A percentile compares a stretch with the other conserved stretches of the same genome.
These are phyloP conservation scores for Aspergillus pseudoterreus DNA, from an alignment of 2,329 filamentous ascomycete species.

Conservation along the genomic window DNA sequence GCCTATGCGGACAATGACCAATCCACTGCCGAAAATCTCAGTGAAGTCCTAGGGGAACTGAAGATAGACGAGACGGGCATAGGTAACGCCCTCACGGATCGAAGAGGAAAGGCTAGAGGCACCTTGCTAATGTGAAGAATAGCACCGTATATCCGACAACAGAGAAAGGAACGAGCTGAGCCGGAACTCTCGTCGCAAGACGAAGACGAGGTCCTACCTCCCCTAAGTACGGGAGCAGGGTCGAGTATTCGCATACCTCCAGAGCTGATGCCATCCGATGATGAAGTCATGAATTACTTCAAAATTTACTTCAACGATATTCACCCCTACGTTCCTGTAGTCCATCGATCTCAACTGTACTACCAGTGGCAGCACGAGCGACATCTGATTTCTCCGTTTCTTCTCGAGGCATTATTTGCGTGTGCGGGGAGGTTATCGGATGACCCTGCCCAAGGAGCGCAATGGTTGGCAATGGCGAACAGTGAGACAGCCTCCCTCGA, in stretches of 20 bases:
- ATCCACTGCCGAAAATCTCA: conserved; percentile 68
- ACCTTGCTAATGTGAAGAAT: conserved; percentile 9
- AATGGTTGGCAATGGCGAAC: conserved; percentile 87
- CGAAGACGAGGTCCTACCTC: conserved; percentile 69
- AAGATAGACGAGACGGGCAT: conserved; percentile 84
- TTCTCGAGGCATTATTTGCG: conserved; percentile 87
- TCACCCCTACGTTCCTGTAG: conserved; percentile 86
- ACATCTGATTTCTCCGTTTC: conserved; percentile 79
- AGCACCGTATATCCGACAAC: conserved; percentile 81
- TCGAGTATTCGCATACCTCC: conserved; percentile 82
- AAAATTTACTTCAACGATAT: conserved; percentile 86
- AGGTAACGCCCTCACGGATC: conserved; percentile 54
- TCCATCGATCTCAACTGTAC: conserved; percentile 79
- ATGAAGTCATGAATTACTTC: conserved; percentile 78
- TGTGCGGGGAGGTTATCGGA: conserved; percentile 81
- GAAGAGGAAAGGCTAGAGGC: not conserved
- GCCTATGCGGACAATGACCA: conserved; percentile 59
- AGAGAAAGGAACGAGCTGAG: conserved; percentile 49
- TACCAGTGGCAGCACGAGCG: conserved; percentile 84
- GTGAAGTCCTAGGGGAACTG: conserved; percentile 77
- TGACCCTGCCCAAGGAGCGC: conserved; percentile 77
- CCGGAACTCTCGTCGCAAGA: conserved; percentile 58
- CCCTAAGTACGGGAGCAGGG: conserved; percentile 64
- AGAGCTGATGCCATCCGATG: conserved; percentile 87
- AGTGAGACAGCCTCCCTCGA: conserved; percentile 52